These are phyloP conservation scores for Aristolochia contorta DNA, from an alignment of 164 flowering plant species.

Conservation along the genomic window DNA sequence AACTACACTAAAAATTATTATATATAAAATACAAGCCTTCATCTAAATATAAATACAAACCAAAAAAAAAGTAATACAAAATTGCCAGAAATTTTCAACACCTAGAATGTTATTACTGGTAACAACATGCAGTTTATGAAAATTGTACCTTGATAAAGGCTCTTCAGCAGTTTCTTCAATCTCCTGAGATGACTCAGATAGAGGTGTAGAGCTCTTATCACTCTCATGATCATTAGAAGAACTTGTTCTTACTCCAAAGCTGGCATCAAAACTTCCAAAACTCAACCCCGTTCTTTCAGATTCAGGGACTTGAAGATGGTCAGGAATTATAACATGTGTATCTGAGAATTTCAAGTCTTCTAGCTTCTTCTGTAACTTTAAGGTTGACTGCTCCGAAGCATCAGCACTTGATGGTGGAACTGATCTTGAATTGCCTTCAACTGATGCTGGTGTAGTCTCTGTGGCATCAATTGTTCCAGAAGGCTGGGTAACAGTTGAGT, in stretches of 20 bases:
- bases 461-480: constrained; percentile 14
- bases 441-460: constrained; percentile 24
- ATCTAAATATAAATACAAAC: too few relatives aligned
- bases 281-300: constrained; percentile 60
- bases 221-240: constrained; percentile 26
- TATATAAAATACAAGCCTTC: too few relatives aligned
- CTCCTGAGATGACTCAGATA: constrained; percentile 52
- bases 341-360: constrained; percentile 43
- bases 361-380: constrained; percentile 45
- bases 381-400: constrained; percentile 31
- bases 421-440: constrained; percentile 23
- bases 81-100: too few relatives aligned
- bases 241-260: constrained; percentile 35
- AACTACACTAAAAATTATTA: too few relatives aligned
- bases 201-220: constrained; percentile 40
- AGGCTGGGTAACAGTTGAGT: constrained; percentile 25
- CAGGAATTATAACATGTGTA: constrained; percentile 75
- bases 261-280: constrained; percentile 86
- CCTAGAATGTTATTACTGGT: too few relatives aligned
- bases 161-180: constrained; percentile 47
- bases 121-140: too few relatives aligned
- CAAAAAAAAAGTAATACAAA: too few relatives aligned
- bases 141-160: constrained; percentile 39
- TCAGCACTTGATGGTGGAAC: constrained; percentile 15
- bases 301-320: constrained; percentile 85